These are phyloP conservation scores for Elymus sibiricus DNA, from an alignment of 176 grass and related monocot species.

Conservation along the genomic window DNA sequence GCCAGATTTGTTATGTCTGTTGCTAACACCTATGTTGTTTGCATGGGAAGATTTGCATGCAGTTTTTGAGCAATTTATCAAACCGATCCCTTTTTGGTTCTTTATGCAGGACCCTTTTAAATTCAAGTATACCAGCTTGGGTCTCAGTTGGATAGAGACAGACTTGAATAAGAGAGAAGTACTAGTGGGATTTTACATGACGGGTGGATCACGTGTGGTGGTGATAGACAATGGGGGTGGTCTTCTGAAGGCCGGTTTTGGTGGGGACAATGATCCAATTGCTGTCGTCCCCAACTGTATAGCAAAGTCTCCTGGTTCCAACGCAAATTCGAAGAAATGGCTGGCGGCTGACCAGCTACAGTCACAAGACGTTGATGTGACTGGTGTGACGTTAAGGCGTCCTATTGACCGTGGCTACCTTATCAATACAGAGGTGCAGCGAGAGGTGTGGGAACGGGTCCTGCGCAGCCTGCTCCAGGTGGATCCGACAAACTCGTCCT, in stretches of 20 bases:
- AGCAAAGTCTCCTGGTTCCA: slow-evolving; percentile 41
- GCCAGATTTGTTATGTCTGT: neutral
- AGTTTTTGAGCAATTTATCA: neutral
- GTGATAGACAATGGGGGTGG: slow-evolving; percentile 95
- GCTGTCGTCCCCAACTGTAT: slow-evolving; percentile 89
- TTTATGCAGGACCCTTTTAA: neutral
- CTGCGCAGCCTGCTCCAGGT: slow-evolving; percentile 55
- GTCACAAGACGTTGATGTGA: slow-evolving; percentile 64
- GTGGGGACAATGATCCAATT: slow-evolving; percentile 67
- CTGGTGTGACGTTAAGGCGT: slow-evolving; percentile 68
- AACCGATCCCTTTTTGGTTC: neutral
- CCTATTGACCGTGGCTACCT: slow-evolving; percentile 95
- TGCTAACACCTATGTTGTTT: neutral
- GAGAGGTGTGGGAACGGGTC: slow-evolving; percentile 87
- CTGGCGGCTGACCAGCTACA: slow-evolving; percentile 78
- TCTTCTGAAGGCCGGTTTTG: slow-evolving; percentile 88
- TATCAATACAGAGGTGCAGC: slow-evolving; percentile 76
- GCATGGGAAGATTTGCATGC: neutral
- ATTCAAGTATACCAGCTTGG: neutral
- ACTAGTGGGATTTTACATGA: slow-evolving; percentile 16
- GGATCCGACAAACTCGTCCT: slow-evolving; percentile 57
- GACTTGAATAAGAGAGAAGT: neutral
- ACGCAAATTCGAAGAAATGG: slow-evolving; percentile 63
- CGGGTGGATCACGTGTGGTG: slow-evolving; percentile 51
- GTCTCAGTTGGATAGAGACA: neutral